These are phyloP conservation scores for Maudiozyma turicensis DNA, from an alignment of 805 yeast species.

Conservation along the genomic window DNA sequence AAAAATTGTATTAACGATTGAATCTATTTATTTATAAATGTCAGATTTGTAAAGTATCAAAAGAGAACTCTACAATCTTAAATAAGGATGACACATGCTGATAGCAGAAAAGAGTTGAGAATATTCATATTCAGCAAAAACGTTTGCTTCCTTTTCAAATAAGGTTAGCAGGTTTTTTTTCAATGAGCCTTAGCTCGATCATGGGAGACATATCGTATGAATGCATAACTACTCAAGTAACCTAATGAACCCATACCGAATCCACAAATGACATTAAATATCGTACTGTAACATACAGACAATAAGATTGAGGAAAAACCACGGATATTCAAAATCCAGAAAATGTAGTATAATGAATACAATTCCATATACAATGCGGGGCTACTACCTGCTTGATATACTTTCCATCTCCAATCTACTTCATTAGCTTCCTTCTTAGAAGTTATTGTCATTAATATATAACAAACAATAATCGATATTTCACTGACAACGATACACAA, in stretches of 20 bases:
- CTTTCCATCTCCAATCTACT: conserved; percentile 68
- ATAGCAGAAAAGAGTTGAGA: too few species aligned
- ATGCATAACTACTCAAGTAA: conserved; percentile 53
- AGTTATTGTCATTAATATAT: conserved; percentile 43
- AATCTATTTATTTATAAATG: too few species aligned
- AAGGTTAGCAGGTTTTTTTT: not conserved
- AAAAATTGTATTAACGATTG: too few species aligned
- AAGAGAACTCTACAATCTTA: too few species aligned
- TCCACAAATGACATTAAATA: conserved; percentile 53
- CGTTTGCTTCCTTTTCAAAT: not conserved
- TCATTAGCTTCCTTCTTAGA: conserved; percentile 5
- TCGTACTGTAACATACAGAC: conserved; percentile 62
- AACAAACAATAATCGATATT: conserved; percentile 60
- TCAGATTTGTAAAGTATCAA: too few species aligned
- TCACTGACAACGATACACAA: conserved; percentile 58
- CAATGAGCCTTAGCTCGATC: not conserved
- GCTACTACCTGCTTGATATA: conserved; percentile 61
- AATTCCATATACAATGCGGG: conserved; percentile 61
- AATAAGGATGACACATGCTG: too few species aligned
- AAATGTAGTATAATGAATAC: conserved; percentile 60
- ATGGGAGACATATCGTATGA: conserved; percentile 39
- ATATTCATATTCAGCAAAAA: too few species aligned
- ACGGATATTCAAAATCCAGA: conserved; percentile 46
- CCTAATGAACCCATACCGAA: conserved; percentile 71
- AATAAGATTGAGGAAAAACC: conserved; percentile 60